Conservation (phyloP, 768 basidiomycete species). For the Neoboletus magnificus region DNA sequence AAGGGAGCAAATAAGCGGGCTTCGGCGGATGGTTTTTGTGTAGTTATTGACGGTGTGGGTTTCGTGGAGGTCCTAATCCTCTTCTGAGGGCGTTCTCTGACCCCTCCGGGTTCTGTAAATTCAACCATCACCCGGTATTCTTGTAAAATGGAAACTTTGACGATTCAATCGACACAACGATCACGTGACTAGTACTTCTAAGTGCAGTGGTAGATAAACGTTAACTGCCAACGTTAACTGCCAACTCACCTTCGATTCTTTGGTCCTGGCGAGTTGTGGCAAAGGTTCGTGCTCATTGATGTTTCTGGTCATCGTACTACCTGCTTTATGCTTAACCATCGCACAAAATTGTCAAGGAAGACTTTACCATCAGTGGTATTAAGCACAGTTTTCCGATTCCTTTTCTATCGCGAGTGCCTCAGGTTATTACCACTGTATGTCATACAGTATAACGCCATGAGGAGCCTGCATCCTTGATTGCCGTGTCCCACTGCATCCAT, state of each 20-base stretch:
- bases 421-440: not conserved
- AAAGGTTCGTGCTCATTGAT: too few species aligned
- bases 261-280: too few species aligned
- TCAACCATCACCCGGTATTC: constrained; percentile 17
- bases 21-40: constrained; percentile 11
- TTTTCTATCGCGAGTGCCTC: not conserved
- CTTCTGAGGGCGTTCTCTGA: constrained; percentile 25
- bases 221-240: too few species aligned
- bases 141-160: not conserved
- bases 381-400: not conserved
- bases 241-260: too few species aligned
- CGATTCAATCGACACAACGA: not conserved
- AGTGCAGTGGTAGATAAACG: too few species aligned
- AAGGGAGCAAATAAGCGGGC: constrained; percentile 67
- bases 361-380: not conserved
- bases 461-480: not conserved
- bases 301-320: too few species aligned
- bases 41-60: not conserved
- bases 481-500: not conserved
- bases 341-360: not conserved
- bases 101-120: constrained; percentile 11
- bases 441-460: not conserved
- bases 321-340: not conserved
- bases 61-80: constrained; percentile 16
- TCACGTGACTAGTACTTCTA: constrained; percentile 20